Base-by-base conservation (phyloP, 768 basidiomycete species). In the Rhizopogon vesiculosus region DNA sequence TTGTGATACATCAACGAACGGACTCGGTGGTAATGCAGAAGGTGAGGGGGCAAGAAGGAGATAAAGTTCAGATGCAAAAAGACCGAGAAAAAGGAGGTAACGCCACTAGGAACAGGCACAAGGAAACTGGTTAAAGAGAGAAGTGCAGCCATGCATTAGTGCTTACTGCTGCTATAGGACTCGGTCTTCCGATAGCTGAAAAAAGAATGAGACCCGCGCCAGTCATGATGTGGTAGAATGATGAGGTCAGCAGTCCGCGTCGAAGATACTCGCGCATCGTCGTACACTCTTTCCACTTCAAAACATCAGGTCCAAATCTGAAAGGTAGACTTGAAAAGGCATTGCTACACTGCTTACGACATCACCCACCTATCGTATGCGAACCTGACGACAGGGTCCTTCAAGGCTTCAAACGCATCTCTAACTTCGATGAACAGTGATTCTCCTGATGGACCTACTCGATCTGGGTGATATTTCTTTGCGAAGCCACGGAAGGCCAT, bases 291-390 rank as follows among this genome's bases (percentile, higher is more conserved):
- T 74, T 77, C 89, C 91, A 94, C 2, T 55, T 64, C 25, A 89
- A 59, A 4, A 85, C 87, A 33, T 83, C 83, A 10, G 89, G 85
- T 0, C 92, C 92, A 63, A 93, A 94, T 58, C 90, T 91, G 61
- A 25, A 25, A 44, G 42, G 19, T 44, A 42, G 39, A 55, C 9
- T 39, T 59, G 22, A 61, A 44, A 45, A 55, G 55, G 52, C 45
- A 18, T 52, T n/a, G 43, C 13, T 42, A 49, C n/a, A 51, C 52
- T 33, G 35, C 39, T 38, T 40, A 53, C 33, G 18, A 25, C 25
- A 46, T 0, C 18, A 66, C 80, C 51, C 61, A 89, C 87, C 91
- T 78, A 64, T 94, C 92, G 66, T 94, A 94, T 0, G 91, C 92
- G 73, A 92, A 93, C 48, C 91, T 71, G 44, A 84, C 84, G 8